Evolutionary conservation across 495 filamentous ascomycete genomes (phyloP), one percentile per base, ranked within the genome.

Genomic region (Penicillium bovifimosum): DNA sequence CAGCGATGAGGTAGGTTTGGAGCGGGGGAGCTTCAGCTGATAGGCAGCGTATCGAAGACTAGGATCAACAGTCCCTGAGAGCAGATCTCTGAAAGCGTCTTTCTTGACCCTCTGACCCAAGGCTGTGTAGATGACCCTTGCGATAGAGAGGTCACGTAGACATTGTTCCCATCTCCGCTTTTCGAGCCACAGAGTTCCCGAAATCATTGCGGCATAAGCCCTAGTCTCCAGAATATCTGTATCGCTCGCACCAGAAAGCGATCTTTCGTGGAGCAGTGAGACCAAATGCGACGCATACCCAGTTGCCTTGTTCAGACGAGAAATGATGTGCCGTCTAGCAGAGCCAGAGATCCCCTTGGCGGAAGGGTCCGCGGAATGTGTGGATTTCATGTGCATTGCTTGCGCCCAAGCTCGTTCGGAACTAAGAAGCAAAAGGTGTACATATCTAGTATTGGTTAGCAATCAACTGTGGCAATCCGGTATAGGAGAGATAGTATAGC

Each of bases 401-500:
- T 96, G 85, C 1, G 95, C 95, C 91, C 95, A 97, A 46, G 95
- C 89, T 56, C 95, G 81, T 72, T 99, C 95, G 51, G 91, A 81
- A 29, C 84, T 86, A 56, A 96, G 81, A 47, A 99, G 79, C 36
- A 91, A 76, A 36, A 95, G 79, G 53, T 89, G 77, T 34, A 87
- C 81, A 65, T 85, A 92, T 62, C 91, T 96, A 51, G 26, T 45
- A 51, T 36, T 47, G 20, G 41, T 33, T 11, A 47, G n/a, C 39
- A 24, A 26, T 6, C 17, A 9, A 51, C 31, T 28, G 59, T 27
- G 42, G 4, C 10, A 38, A 38, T 18, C 11, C 4, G 7, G 13
- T n/a, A 10, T 11, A 2, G 7, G 7, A 17, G 9, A 17, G 4
- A 8, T 9, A 6, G n/a, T 26, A 3, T 32, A 9, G 41, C 41